Evolutionary conservation across 2,329 filamentous ascomycete genomes (phyloP).

Genomic region (Atkinsonella texensis): DNA sequence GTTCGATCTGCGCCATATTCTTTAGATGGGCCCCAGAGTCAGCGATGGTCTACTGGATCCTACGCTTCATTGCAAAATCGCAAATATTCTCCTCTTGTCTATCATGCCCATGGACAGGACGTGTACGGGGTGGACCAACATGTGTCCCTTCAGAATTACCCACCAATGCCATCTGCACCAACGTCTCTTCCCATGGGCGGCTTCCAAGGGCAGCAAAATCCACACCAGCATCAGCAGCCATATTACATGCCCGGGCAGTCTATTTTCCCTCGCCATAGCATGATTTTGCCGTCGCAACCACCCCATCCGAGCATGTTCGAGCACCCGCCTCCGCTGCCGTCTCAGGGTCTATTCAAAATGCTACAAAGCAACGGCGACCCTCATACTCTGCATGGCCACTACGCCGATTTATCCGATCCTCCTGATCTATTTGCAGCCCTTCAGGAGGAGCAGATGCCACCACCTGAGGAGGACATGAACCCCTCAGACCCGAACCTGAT

Average conservation of each 20-base stretch:
- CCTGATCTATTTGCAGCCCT: slow-evolving; percentile 68
- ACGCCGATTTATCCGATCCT: slow-evolving; percentile 60
- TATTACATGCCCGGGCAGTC: slow-evolving; percentile 42
- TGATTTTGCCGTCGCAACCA: slow-evolving; percentile 38
- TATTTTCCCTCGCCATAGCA: slow-evolving; percentile 41
- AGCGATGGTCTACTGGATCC: slow-evolving; percentile 69
- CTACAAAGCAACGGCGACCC: slow-evolving; percentile 64
- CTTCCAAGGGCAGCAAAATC: slow-evolving; percentile 26
- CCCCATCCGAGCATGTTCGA: slow-evolving; percentile 44
- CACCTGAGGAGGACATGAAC: slow-evolving; percentile 72
- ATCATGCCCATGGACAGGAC: slow-evolving; percentile 45
- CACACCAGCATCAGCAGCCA: slow-evolving; percentile 29
- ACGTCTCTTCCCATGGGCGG: slow-evolving; percentile 40
- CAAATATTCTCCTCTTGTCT: slow-evolving; percentile 48
- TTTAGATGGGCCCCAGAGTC: slow-evolving; percentile 53
- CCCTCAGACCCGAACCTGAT: slow-evolving; percentile 62
- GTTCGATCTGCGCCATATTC: slow-evolving; percentile 60
- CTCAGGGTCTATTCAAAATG: slow-evolving; percentile 61
- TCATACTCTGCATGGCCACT: slow-evolving; percentile 55
- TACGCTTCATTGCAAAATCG: slow-evolving; percentile 46
- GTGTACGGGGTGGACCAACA: slow-evolving; percentile 44
- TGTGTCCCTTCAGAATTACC: slow-evolving; percentile 32
- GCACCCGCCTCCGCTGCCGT: slow-evolving; percentile 50
- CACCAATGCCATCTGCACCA: slow-evolving; percentile 20
- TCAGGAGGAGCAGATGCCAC: slow-evolving; percentile 59